Evolutionary conservation across 768 basidiomycete genomes (phyloP), one percentile per base, ranked within the genome.

Genomic region (Fomitopsis pulvina): DNA sequence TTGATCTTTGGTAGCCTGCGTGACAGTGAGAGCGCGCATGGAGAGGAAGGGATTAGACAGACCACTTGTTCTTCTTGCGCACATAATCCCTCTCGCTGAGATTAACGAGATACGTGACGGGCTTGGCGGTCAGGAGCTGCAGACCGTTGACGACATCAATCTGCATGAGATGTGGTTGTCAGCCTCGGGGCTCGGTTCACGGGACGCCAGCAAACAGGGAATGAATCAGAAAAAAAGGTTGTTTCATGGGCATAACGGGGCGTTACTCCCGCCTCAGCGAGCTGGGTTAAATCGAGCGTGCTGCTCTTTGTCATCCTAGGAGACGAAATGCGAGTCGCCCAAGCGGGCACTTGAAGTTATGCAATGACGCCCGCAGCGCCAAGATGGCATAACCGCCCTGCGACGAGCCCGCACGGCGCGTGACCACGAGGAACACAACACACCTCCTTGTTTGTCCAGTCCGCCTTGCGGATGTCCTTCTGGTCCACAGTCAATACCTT

Each of bases 61-160:
- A 87, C 94, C 96, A 98, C 76, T 97, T 98, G 75, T 97, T 98
- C 82, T 97, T 98, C 71, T 97, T 98, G 56, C 96, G 85, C 52
- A 90, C 70, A 61, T 89, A 99, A 66, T 99, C 96, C 57, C 81
- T 80, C 68, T 98, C 94, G 52, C 88, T 92, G 41, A 99, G 73
- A 71, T 99, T 99, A 71, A 97, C 93, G 44, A 99, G 86, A 72
- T 99, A 99, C 45, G 88, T 96, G 53, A 98, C 91, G 28, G 95
- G 90, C 66, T 97, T 97, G 47, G 96, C 94, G 16, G 95, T 98
- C 48, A 99, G 78, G 22, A 99, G 83, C 58, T 83, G 79, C 51
- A 99, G 82, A 40, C 80, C 68, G 68, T 96, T 96, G 66, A 96
- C 84, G 49, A 91, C 81, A 56, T 94, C 92, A 56, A 95, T 84